Base-by-base conservation (phyloP, 2,329 filamentous ascomycete species). In the Fusarium metavorans region DNA sequence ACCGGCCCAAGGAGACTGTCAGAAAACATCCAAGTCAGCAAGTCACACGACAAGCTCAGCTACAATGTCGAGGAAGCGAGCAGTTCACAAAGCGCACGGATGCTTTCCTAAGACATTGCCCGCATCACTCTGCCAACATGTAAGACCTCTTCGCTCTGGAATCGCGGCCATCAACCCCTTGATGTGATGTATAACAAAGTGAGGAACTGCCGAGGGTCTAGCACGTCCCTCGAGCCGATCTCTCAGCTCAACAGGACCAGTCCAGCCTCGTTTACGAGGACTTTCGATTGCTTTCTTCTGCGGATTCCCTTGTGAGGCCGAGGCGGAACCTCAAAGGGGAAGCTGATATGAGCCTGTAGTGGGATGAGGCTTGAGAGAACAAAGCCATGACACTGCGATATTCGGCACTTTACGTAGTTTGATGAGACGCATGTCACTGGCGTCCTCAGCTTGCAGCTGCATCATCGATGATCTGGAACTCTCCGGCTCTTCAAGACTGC, bases 401-500 rank as follows among this genome's bases (percentile, higher is more conserved):
- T 41, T 48, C 39, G 41, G 18, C 59, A 34, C 52, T 30, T n/a
- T 59, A 32, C 37, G 57, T 10, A 27, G 30, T 62, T 50, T 27
- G 23, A 54, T 65, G 54, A 65, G 32, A 32, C 20, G 39, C 39
- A 54, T 27, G 50, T 64, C 56, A 43, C 30, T 35, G 45, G 35
- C 54, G 61, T 58, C 66, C 52, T 54, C 27, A 61, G 41, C 54
- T 61, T 66, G 68, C 25, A 71, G 39, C 43, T 72, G 32, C 25
- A 63, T 65, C 66, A 5, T 52, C 60, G 56, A 58, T 39, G 56
- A 69, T 70, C 37, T 66, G 34, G 27, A 74, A 52, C 48, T 61
- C 50, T 64, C 37, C 23, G 30, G 45, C 14, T 56, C 57, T 56
- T 52, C 61, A 32, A 63, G 63, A 60, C 63, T 67, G 59, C 48